Evolutionary conservation across 1,284 basidiomycete species (phyloP).

Genomic region (Ceratobasidium sp.): DNA sequence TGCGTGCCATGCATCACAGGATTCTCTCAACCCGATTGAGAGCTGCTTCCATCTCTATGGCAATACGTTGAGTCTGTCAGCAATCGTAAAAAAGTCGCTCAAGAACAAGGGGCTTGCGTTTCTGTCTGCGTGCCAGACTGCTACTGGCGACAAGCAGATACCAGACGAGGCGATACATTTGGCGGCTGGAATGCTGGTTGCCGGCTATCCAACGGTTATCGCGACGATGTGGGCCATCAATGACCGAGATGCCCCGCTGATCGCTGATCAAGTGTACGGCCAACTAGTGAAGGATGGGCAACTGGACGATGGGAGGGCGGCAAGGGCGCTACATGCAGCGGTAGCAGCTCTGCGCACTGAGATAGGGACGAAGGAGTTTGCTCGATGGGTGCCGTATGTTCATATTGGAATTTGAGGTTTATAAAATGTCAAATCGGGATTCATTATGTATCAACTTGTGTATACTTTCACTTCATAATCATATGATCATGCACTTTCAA

Average conservation of each 20-base stretch:
- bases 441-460: too few species aligned
- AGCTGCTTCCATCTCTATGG: background rate
- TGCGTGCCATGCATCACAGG: constrained; percentile 1
- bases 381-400: too few species aligned
- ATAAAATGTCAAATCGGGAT: too few species aligned
- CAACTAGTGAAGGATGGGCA: background rate
- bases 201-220: background rate
- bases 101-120: constrained; percentile 15
- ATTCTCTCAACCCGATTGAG: background rate
- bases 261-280: too few species aligned
- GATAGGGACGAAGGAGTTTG: too few species aligned
- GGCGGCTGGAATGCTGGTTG: constrained; percentile 21
- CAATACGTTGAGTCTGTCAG: background rate
- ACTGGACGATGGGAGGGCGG: background rate
- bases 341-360: too few species aligned
- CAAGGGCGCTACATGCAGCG: too few species aligned
- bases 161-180: constrained; percentile 19
- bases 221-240: too few species aligned
- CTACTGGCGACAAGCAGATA: background rate
- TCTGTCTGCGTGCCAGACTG: constrained; percentile 17
- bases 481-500: too few species aligned
- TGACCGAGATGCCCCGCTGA: too few species aligned
- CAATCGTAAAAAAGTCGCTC: background rate
- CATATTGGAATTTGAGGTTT: too few species aligned
- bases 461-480: too few species aligned